Evolutionary conservation across 768 basidiomycete species (phyloP), one percentile per base, ranked within the genome.

Genomic region (Phanerochaete carnosa): DNA sequence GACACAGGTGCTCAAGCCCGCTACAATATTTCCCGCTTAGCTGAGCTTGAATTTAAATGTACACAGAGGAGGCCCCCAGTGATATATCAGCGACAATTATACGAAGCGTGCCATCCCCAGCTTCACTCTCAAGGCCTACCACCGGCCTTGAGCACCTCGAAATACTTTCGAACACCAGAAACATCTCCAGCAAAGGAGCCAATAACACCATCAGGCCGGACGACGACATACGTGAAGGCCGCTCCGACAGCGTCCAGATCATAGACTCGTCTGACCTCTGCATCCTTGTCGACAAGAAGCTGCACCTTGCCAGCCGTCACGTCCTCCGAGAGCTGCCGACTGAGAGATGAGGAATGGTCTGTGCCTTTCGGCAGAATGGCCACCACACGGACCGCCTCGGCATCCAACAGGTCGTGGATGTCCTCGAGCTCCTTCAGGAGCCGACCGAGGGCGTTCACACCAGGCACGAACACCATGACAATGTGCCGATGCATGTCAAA

Each of bases 191-290:
- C 25, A 43, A 59, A 59, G 13, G 51, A 33, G 28, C 58, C 58
- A 11, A 59, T 37, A 13, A 59, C 37, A 30, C 58, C 58, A 30
- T 59, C 58, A 15, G 58, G 58, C 4, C 58, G 45, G 12, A 59
- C 37, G 39, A 45, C 58, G 12, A 52, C 49, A 22, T 49, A 59
- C 5, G 51, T 53, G 3, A 23, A 13, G 6, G 16, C 56, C 25
- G 23, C 45, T 16, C 47, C 45, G 45, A 16, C 45, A 16, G 23
- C 16, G 13, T 32, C 26, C 6, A 59, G 25, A 32, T 45, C 57
- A 26, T 59, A 59, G 2, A 32, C 47, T 16, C 30, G 32, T 22
- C 47, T 13, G 12, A 49, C 57, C n/a, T 59, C 45, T 19, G 45
- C 57, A 13, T 37, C 57, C 22, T 23, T 49, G 33, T 59, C 57